Evolutionary conservation across 2,329 filamentous ascomycete species (phyloP), one percentile per base, ranked within the genome.

Genomic region (Penicillium sp.): DNA sequence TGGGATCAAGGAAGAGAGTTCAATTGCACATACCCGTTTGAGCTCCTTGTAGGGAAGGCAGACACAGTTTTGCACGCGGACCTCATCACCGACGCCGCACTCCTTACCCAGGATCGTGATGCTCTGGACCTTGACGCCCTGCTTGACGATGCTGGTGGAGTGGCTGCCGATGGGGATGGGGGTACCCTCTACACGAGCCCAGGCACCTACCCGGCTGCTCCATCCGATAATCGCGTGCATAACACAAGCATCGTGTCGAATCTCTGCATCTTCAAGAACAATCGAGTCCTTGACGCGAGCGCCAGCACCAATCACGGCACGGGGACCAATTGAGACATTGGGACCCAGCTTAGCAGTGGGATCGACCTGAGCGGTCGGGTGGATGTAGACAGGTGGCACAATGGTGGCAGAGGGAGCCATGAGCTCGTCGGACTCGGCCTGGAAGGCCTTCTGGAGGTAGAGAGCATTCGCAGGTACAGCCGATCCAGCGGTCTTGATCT

Each of bases 401-500:
- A 97, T 91, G 73, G 87, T 91, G 46, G 88, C 83, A 27, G 87
- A 93, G 24, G 90, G 86, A 54, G 82, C 75, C 10, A 88, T 84
- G 42, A 97, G 84, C 74, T 96, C 91, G 43, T 82, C 77, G 31
- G 87, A 89, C 57, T 83, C 82, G 36, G 77, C 80, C 72, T 97
- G 91, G 76, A 86, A 86, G 16, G 93, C 91, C 75, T 96, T 89
- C 68, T 94, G 89, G 44, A 98, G 82, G 73, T 98, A 98, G 27
- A 98, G 80, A 11, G 93, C 93, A 65, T 97, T 97, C 54, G 93
- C 93, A 13, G 93, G 93, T 23, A 98, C 89, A 40, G 93, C 93
- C 5, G 91, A 97, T 50, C 93, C 93, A 50, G 93, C 93, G 1
- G 93, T 96, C 81, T 98, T 98, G 80, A 98, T 97, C 77, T 98